Base-by-base conservation (phyloP, 2,329 filamentous ascomycete species). In the Juglanconis juglandina region DNA sequence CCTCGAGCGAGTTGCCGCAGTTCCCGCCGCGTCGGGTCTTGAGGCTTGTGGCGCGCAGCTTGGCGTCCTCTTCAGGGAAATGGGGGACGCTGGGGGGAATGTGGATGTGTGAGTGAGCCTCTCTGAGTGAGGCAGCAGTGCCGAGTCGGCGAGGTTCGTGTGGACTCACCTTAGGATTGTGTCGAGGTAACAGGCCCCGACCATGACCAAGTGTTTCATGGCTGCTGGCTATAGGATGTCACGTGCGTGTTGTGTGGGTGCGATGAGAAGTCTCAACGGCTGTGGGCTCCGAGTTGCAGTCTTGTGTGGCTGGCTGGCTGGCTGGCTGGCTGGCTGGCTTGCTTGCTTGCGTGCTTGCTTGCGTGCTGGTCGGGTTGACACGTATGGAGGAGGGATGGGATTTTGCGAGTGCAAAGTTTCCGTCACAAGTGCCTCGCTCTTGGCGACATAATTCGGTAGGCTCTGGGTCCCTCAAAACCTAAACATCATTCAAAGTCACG, bases 41-140 rank as follows among this genome's bases (percentile, higher is more conserved):
- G 58, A 89, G 70, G 32, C 69, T 77, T 2, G 82, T 82, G 17
- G 89, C 88, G 37, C 89, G 86, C 46, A 90, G 77, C 72, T 92
- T 92, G 52, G 85, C 81, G 75, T 93, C 89, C 74, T 92, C 89
- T 6, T 73, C 72, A 1, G 89, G 89, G 69, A 85, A 91, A 68
- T 84, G 75, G 3, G 87, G 83, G 39, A 90, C 81, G 63, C 86
- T 90, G 69, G 53, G 44, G 6, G n/a, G 49, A 39, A 6, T 32
- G n/a, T 48, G 37, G 62, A 59, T 7, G 30, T n/a, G 51, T 51
- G 35, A 35, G 49, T 41, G 14, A 37, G 56, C 33, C 37, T 4
- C 33, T 30, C n/a, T 5, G 6, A n/a, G 6, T 34, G 4, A 13
- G 4, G 33, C 14, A 14, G 1, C 14, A 3, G 13, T 7, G n/a